Conservation (phyloP, 1,284 basidiomycete species). For the Ustilago tritici region DNA sequence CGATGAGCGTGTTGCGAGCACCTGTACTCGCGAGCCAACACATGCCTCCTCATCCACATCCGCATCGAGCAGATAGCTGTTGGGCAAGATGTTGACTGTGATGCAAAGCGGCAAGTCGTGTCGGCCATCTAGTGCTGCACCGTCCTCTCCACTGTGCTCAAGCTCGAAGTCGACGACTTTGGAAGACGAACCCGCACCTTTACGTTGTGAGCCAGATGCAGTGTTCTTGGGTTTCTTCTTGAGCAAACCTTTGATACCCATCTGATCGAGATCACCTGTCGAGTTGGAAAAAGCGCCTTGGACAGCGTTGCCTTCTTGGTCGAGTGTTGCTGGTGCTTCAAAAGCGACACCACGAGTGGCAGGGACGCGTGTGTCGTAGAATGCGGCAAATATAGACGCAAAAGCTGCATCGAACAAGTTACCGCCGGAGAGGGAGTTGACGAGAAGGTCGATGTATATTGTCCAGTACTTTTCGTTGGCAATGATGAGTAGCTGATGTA, state of each 20-base stretch:
- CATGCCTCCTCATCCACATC: conserved; percentile 58
- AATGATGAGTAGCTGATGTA: conserved; percentile 57
- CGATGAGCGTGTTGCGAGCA: conserved; percentile 50
- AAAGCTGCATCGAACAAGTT: conserved; percentile 64
- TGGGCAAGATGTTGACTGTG: conserved; percentile 57
- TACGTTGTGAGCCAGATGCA: conserved; percentile 9
- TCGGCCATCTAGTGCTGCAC: conserved; percentile 45
- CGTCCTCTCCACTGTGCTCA: conserved; percentile 55
- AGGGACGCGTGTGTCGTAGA: conserved; percentile 60
- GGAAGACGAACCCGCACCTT: conserved; percentile 10
- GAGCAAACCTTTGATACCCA: conserved; percentile 58
- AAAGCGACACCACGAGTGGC: conserved; percentile 56
- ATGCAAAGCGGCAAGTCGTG: conserved; percentile 61
- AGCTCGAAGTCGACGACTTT: conserved; percentile 63
- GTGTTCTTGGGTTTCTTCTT: conserved; percentile 48
- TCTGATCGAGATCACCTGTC: conserved; percentile 46
- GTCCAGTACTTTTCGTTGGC: conserved; percentile 62
- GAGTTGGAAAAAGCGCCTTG: conserved; percentile 41
- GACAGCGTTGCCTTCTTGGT: conserved; percentile 38
- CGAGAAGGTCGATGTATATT: conserved; percentile 59
- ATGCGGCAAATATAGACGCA: conserved; percentile 58
- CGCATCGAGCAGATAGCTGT: conserved; percentile 60
- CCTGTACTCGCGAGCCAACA: conserved; percentile 44
- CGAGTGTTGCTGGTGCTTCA: conserved; percentile 49
- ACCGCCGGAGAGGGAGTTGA: conserved; percentile 62